Percentiles rank a stretch among this genome's conserved stretches.
Conservation (phyloP, 371 early-diverging fungal species). For the Mucor plumbeus region DNA sequence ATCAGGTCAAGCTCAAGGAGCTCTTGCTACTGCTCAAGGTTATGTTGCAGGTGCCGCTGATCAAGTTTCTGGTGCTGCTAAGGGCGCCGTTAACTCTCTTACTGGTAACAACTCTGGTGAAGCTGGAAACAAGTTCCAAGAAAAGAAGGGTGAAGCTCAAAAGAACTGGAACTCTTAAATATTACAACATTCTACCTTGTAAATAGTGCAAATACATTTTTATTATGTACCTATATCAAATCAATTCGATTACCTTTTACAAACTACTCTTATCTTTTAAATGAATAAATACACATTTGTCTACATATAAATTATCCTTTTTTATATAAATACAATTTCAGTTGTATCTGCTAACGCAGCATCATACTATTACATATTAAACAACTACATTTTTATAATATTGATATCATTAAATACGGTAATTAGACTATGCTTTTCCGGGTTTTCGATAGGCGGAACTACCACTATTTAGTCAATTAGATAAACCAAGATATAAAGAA, state of each 20-base stretch:
- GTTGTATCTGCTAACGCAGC: too few relatives aligned
- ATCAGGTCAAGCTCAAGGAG: conserved; percentile 28
- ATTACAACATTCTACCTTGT: background rate
- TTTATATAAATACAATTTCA: background rate
- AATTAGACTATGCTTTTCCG: too few relatives aligned
- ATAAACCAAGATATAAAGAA: too few relatives aligned
- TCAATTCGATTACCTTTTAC: too few relatives aligned
- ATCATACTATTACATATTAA: too few relatives aligned
- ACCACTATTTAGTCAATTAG: too few relatives aligned
- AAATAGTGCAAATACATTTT: background rate
- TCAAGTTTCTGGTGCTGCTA: conserved; percentile 30
- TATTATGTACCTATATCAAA: background rate
- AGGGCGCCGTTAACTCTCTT: conserved; percentile 30
- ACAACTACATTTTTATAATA: too few relatives aligned
- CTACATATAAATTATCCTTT: background rate
- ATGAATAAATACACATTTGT: background rate
- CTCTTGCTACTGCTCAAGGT: conserved; percentile 25
- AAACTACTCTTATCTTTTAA: background rate
- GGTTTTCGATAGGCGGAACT: too few relatives aligned
- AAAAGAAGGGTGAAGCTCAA: conserved; percentile 41
- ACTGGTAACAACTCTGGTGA: conserved; percentile 34
- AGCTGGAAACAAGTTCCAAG: conserved; percentile 25
- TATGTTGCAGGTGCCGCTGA: conserved; percentile 27
- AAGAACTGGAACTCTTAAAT: conserved; percentile 27
- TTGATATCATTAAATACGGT: too few relatives aligned